phyloP scores from a whole-genome alignment of 2,329 filamentous ascomycete species.

The Lecanicillium sp. region DNA sequence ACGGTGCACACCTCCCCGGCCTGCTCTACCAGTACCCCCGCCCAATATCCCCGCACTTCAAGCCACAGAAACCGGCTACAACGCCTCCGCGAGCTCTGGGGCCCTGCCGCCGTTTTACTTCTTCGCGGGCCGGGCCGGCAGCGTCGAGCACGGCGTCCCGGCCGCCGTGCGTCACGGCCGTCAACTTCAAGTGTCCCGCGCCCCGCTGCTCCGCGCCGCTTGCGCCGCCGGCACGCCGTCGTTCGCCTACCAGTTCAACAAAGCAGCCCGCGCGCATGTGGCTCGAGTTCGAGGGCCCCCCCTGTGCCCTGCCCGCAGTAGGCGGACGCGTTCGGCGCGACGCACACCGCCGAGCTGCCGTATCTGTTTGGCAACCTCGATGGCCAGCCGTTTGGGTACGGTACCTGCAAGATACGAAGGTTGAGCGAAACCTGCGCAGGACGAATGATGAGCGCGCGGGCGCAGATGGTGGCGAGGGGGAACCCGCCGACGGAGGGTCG shows the following conservation, averaged over 20 bases:
- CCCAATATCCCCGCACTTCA: no score
- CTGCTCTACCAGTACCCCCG: neutral
- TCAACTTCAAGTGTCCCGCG: constrained; percentile 14
- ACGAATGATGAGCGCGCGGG: constrained; percentile 16
- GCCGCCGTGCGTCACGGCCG: constrained; percentile 14
- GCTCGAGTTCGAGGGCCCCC: constrained; percentile 13
- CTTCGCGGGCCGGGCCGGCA: constrained; percentile 13
- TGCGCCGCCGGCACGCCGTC: constrained; percentile 8
- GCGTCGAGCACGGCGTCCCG: no score
- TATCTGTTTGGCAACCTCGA: constrained; percentile 18
- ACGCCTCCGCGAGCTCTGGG: neutral
- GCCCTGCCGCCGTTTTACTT: constrained; percentile 18
- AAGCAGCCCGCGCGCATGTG: constrained; percentile 16
- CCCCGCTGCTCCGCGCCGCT: constrained; percentile 15
- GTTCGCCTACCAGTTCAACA: constrained; percentile 17
- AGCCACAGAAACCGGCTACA: constrained; percentile 6
- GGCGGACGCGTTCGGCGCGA: constrained; percentile 9
- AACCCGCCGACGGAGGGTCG: constrained; percentile 12
- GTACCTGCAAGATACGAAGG: constrained; percentile 14
- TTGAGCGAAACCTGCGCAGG: constrained; percentile 14
- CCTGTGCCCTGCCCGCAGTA: constrained; percentile 8
- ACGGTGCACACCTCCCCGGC: neutral
- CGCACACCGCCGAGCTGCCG: constrained; percentile 17
- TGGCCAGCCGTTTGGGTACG: constrained; percentile 16
- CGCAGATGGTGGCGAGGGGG: constrained; percentile 15